A percentile compares a stretch with the other conserved stretches of the same genome.
These are phyloP conservation scores for Ophiostoma montium DNA, from an alignment of 2,329 filamentous ascomycete genomes.

Conservation along the genomic window DNA sequence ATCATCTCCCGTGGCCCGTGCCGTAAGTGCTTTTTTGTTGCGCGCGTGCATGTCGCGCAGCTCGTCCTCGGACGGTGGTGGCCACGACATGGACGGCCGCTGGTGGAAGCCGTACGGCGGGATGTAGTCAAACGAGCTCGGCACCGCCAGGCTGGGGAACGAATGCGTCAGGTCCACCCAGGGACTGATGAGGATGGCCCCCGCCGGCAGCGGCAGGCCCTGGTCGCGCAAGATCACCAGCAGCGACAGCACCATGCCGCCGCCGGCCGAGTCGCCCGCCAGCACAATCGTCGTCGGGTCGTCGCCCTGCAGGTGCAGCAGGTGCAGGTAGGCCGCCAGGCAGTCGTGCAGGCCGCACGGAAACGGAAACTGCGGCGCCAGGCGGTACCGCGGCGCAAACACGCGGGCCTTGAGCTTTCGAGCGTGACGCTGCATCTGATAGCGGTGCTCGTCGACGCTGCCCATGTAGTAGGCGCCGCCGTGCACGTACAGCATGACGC, in stretches of 20 bases:
- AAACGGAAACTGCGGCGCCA: conserved; percentile 90
- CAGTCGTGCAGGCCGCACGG: conserved; percentile 87
- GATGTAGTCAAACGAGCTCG: conserved; percentile 72
- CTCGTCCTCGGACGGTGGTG: conserved; percentile 73
- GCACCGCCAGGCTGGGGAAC: conserved; percentile 71
- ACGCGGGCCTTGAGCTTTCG: conserved; percentile 84
- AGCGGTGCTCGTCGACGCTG: conserved; percentile 91
- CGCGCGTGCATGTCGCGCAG: conserved; percentile 34
- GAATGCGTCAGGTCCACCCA: conserved; percentile 96
- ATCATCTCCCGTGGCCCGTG: conserved; percentile 8
- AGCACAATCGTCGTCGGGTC: conserved; percentile 71
- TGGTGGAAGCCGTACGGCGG: conserved; percentile 80
- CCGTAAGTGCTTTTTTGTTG: conserved; percentile 24
- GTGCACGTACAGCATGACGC: conserved; percentile 87
- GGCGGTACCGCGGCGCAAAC: conserved; percentile 72
- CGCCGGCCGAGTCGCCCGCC: conserved; percentile 86
- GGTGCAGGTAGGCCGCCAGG: conserved; percentile 71
- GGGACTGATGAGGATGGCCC: conserved; percentile 79
- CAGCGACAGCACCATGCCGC: conserved; percentile 73
- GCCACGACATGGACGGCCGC: conserved; percentile 82
- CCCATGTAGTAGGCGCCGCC: conserved; percentile 94
- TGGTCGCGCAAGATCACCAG: conserved; percentile 72
- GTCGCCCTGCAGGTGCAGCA: conserved; percentile 50
- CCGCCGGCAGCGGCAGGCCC: conserved; percentile 71
- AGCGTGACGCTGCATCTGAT: conserved; percentile 92